phyloP scores from a whole-genome alignment of 108 stramenopile species.

The Cyclotella sp. region DNA sequence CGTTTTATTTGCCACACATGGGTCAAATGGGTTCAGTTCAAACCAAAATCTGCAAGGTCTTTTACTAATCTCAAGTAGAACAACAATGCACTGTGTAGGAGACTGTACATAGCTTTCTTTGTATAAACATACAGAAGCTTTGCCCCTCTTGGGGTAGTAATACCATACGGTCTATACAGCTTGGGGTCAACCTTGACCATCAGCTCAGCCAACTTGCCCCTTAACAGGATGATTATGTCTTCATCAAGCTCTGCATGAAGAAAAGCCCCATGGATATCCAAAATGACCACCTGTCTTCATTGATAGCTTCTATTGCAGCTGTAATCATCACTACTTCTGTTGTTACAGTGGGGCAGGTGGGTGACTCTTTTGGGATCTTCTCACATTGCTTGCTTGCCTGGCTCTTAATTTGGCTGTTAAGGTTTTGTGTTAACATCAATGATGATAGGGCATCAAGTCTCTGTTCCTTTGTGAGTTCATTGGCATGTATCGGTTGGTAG shows the following conservation, averaged over 20 bases:
- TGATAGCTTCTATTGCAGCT: slow-evolving; percentile 11
- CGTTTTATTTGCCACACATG: no score
- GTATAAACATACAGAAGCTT: slow-evolving; percentile 50
- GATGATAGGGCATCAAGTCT: no score
- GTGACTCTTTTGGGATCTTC: slow-evolving; percentile 5
- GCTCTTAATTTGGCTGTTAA: slow-evolving; percentile 33
- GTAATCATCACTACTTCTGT: slow-evolving; percentile 32
- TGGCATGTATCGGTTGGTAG: slow-evolving; percentile 25
- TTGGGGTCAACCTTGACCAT: no score
- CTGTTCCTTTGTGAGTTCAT: slow-evolving; percentile 33
- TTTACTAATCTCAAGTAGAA: not conserved
- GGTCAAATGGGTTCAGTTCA: no score
- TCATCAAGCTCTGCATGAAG: slow-evolving; percentile 23
- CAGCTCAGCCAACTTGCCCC: slow-evolving; percentile 6
- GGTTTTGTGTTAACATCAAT: no score
- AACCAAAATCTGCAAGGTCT: not conserved
- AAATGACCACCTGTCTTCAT: slow-evolving; percentile 4
- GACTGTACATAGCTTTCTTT: no score
- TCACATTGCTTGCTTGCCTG: slow-evolving; percentile 23
- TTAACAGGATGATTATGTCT: slow-evolving; percentile 22
- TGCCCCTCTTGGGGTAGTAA: not conserved
- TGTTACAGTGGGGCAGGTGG: no score
- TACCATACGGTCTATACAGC: slow-evolving; percentile 14
- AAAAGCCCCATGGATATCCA: slow-evolving; percentile 27
- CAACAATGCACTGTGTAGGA: slow-evolving; percentile 9